phyloP scores from a whole-genome alignment of 2,329 filamentous ascomycete genomes.

The Xylaria sp. region DNA sequence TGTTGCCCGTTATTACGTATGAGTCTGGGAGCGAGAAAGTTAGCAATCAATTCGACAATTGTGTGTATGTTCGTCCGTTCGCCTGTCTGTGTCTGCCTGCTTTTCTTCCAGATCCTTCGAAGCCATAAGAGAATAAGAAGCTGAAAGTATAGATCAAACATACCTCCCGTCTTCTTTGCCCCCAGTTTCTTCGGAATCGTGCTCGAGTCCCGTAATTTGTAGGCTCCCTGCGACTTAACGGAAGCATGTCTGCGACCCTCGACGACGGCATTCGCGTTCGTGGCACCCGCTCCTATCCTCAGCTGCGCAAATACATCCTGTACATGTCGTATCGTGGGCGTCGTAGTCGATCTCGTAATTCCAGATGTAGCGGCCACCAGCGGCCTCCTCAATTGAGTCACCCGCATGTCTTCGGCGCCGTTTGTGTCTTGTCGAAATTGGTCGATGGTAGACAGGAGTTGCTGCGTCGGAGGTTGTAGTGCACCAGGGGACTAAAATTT shows the following conservation, averaged over 20 bases:
- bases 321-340: slow-evolving; percentile 50
- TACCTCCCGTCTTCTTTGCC: slow-evolving; percentile 91
- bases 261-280: slow-evolving; percentile 57
- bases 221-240: slow-evolving; percentile 73
- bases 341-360: slow-evolving; percentile 40
- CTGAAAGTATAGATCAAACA: slow-evolving; percentile 45
- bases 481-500: slow-evolving; percentile 48
- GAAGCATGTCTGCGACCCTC: slow-evolving; percentile 66
- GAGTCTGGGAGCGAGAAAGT: slow-evolving; percentile 68
- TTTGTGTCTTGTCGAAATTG: slow-evolving; percentile 28
- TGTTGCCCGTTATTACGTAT: slow-evolving; percentile 95
- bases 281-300: slow-evolving; percentile 44
- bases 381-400: slow-evolving; percentile 58
- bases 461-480: slow-evolving; percentile 26
- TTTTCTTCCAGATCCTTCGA: neutral
- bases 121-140: neutral
- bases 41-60: slow-evolving; percentile 1
- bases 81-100: neutral
- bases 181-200: slow-evolving; percentile 84
- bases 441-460: slow-evolving; percentile 11
- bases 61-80: neutral
- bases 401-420: slow-evolving; percentile 52
- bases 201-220: slow-evolving; percentile 71
- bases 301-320: slow-evolving; percentile 49
- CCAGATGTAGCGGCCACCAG: slow-evolving; percentile 53